Base-by-base conservation (phyloP, 78 protist species). In the Dictyostelium brefeldianum region DNA sequence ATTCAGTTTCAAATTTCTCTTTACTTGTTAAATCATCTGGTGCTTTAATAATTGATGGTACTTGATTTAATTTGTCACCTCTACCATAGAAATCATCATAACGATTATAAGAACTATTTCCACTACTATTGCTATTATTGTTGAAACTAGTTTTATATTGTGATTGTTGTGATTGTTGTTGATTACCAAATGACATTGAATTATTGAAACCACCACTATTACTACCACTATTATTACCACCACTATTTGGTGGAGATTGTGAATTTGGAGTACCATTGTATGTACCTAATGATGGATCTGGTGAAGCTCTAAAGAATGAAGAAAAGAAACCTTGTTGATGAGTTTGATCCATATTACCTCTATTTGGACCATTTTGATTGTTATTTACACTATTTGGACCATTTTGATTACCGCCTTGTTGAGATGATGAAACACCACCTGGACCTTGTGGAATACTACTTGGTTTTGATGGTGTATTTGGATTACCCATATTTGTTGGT, bases 1-100 rank as follows among this genome's bases (percentile, higher is more conserved):
- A 81, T 46, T 95, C 95, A 11, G 91, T 89, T 77, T 94, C 97
- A 20, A 83, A 74, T 36, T 51, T 59, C 89, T 79, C 89, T 56
- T 53, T 71, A 5, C 53, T 84, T 1, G 11, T 29, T 31, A 81
- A 51, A 50, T 85, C 83, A 14, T 78, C 96, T 27, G 78, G 6
- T 15, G 95, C 67, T 78, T 89, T 94, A 71, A 94, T 87, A 14
- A 18, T 18, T 22, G 70, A 51, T 56, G 96, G 96, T 12, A 89
- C 94, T 71, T 80, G 78, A 18, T 64, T 48, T 36, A 94, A 78
- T 59, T 59, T 78, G 27, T 67, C 71, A 18, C 51, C 15, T 48
- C 95, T 71, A 50, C 53, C 48, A 50, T 87, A 77, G 56, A 25
- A 27, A 59, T 84, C 91, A 71, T 84, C 43, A 59, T 75, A 57